phyloP scores from a whole-genome alignment of 257 asterid species.

The Cruciata laevipes region DNA sequence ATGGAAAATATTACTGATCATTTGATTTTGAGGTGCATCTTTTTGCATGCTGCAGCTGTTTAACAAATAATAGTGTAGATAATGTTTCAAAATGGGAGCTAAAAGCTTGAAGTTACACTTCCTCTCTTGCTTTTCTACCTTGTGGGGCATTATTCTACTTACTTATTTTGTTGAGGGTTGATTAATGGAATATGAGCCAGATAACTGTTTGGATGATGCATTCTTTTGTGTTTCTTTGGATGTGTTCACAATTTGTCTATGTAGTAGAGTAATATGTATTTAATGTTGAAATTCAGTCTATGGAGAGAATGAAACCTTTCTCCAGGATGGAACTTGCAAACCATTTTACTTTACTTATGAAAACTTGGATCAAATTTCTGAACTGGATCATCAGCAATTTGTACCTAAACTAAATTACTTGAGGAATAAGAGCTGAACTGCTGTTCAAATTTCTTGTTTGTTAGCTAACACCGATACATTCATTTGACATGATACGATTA shows the following conservation, averaged over 20 bases:
- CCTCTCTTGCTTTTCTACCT: neutral
- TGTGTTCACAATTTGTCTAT: neutral
- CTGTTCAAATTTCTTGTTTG: slow-evolving; percentile 1
- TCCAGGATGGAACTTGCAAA: neutral
- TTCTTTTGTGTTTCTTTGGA: slow-evolving; percentile 3
- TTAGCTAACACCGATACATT: no score
- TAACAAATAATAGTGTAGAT: neutral
- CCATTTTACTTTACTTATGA: neutral
- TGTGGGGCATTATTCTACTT: neutral
- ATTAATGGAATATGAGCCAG: neutral
- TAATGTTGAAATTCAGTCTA: neutral
- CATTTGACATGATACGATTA: neutral
- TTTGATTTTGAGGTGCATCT: slow-evolving; percentile 4
- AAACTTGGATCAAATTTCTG: neutral
- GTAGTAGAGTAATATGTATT: neutral
- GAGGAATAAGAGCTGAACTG: neutral
- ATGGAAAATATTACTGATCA: neutral
- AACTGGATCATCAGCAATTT: neutral
- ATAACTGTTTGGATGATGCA: neutral
- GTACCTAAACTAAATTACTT: neutral
- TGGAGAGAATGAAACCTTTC: neutral
- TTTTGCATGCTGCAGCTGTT: neutral
- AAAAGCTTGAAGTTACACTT: neutral
- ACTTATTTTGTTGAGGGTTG: neutral
- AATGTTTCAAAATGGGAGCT: neutral